Evolutionary conservation across 495 filamentous ascomycete species (phyloP).

Genomic region (Aspergillus sparsus): DNA sequence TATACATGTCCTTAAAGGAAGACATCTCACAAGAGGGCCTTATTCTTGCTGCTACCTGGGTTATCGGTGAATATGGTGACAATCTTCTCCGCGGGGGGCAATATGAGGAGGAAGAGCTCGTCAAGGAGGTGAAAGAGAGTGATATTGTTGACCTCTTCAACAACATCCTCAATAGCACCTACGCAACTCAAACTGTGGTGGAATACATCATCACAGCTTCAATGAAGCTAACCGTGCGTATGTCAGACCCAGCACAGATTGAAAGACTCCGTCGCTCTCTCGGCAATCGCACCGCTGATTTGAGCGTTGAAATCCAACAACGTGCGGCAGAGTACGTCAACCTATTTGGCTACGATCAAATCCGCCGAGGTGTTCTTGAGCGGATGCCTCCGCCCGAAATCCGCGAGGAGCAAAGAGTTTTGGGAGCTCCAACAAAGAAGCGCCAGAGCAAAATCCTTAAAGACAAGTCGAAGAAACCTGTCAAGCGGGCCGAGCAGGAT

Average conservation of each 20-base stretch:
- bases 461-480: slow-evolving; percentile 69
- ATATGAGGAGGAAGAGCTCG: slow-evolving; percentile 93
- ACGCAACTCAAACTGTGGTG: slow-evolving; percentile 81
- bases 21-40: slow-evolving; percentile 97
- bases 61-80: slow-evolving; percentile 96
- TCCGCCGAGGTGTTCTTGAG: slow-evolving; percentile 87
- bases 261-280: slow-evolving; percentile 81
- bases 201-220: slow-evolving; percentile 95
- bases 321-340: slow-evolving; percentile 93
- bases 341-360: slow-evolving; percentile 83
- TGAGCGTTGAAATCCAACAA: slow-evolving; percentile 95
- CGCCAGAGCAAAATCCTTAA: slow-evolving; percentile 69
- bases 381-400: slow-evolving; percentile 98
- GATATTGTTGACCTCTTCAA: slow-evolving; percentile 90
- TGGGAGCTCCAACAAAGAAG: slow-evolving; percentile 84
- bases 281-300: slow-evolving; percentile 69
- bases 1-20: slow-evolving; percentile 85
- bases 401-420: slow-evolving; percentile 84
- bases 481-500: slow-evolving; percentile 85
- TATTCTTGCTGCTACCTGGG: slow-evolving; percentile 93
- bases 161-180: slow-evolving; percentile 90
- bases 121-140: slow-evolving; percentile 83
- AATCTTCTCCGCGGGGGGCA: slow-evolving; percentile 81
- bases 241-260: slow-evolving; percentile 78
- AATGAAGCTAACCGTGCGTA: slow-evolving; percentile 91